phyloP scores from a whole-genome alignment of 192 early-diverging fungal genomes.

The Kickxella alabastrina region DNA sequence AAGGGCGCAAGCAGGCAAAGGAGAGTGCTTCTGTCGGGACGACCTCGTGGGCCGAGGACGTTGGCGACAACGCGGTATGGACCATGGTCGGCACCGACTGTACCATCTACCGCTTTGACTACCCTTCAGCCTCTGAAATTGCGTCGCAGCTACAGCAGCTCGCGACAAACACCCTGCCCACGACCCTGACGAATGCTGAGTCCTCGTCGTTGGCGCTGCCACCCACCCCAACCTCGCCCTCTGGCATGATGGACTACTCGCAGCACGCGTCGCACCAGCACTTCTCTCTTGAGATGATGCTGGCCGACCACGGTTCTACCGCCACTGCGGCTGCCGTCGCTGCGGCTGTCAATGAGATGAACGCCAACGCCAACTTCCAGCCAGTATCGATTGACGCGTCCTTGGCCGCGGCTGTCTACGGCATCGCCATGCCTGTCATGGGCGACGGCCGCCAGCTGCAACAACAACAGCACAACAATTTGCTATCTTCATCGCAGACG shows the following conservation, averaged over 20 bases:
- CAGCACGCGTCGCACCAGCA: constrained; percentile 42
- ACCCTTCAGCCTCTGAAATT: constrained; percentile 23
- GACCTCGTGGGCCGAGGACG: constrained; percentile 71
- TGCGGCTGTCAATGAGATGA: constrained; percentile 2
- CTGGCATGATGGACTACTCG: constrained; percentile 35
- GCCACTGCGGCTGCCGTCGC: constrained; percentile 1
- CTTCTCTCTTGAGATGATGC: constrained; percentile 35
- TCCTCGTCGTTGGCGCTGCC: constrained; percentile 43
- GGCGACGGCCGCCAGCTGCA: constrained; percentile 11
- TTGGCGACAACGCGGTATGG: constrained; percentile 88
- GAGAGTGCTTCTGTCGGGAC: constrained; percentile 40
- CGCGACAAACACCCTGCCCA: not conserved
- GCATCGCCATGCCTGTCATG: constrained; percentile 23
- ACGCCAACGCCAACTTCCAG: constrained; percentile 12
- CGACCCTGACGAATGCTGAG: not conserved
- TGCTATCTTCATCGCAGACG: constrained; percentile 9
- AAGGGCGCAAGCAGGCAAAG: constrained; percentile 36
- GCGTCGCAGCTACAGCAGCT: constrained; percentile 16
- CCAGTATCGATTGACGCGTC: constrained; percentile 21
- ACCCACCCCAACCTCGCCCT: constrained; percentile 33
- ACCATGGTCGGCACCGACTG: constrained; percentile 82
- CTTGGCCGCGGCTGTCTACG: constrained; percentile 38
- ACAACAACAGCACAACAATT: not conserved
- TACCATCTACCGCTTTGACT: constrained; percentile 46
- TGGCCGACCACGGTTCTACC: constrained; percentile 9